Evolutionary conservation across 202 grass and related monocot genomes (phyloP).

Genomic region (Brachypodium distachyon): DNA sequence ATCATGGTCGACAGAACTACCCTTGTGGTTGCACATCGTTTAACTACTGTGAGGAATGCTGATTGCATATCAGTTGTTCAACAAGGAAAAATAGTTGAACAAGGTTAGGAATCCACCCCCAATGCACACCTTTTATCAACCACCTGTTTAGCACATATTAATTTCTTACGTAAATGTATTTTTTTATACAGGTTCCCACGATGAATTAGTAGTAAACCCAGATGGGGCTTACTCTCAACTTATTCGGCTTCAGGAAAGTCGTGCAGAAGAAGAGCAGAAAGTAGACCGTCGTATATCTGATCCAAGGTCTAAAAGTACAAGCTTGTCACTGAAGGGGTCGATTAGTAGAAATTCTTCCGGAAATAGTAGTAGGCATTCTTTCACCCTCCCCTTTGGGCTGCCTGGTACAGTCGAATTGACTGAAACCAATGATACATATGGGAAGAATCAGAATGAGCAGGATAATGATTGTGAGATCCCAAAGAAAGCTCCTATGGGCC

Average conservation of each 20-base stretch:
- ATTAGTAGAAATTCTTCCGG: constrained; percentile 39
- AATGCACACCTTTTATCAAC: neutral
- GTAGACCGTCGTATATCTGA: neutral
- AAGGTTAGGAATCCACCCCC: constrained; percentile 36
- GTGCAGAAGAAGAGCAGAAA: constrained; percentile 24
- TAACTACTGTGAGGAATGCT: constrained; percentile 72
- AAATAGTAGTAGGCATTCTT: constrained; percentile 50
- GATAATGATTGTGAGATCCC: constrained; percentile 18
- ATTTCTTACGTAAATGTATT: neutral
- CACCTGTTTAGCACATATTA: neutral
- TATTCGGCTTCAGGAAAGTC: constrained; percentile 58
- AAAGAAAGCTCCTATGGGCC: constrained; percentile 37
- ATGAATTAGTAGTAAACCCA: constrained; percentile 39
- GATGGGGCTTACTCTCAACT: constrained; percentile 67
- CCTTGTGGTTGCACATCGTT: constrained; percentile 71
- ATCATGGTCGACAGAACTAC: constrained; percentile 76
- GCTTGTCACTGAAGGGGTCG: constrained; percentile 46
- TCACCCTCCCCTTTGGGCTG: constrained; percentile 24
- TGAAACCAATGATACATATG: neutral
- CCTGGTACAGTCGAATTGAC: constrained; percentile 23
- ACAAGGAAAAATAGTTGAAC: constrained; percentile 79
- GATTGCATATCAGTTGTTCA: constrained; percentile 72
- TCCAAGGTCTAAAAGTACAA: constrained; percentile 49
- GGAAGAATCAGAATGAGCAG: neutral
- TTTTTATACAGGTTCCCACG: constrained; percentile 48